Conservation (phyloP, 441 rosid genomes). For the Aleurites moluccanus region DNA sequence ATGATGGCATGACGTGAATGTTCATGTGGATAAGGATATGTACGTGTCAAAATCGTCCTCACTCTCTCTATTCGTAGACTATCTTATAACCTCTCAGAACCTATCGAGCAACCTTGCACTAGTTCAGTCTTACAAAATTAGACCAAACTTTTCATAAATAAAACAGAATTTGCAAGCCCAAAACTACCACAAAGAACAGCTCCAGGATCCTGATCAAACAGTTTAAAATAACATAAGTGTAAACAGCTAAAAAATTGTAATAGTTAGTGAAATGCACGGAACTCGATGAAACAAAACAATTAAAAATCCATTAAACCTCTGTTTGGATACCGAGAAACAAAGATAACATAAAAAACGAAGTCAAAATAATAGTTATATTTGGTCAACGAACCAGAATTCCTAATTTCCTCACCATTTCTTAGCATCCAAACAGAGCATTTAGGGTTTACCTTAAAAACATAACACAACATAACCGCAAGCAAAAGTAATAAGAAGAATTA, state of each 20-base stretch:
- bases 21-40: slow-evolving; percentile 96
- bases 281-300: not conserved
- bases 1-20: slow-evolving; percentile 97
- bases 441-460: slow-evolving; percentile 16
- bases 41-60: slow-evolving; percentile 78
- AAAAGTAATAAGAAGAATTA: not conserved
- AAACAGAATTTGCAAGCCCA: slow-evolving; percentile 28
- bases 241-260: not conserved
- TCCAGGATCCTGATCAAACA: slow-evolving; percentile 31
- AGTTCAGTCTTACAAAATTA: slow-evolving; percentile 11
- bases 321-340: not conserved
- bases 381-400: not conserved
- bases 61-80: slow-evolving; percentile 83
- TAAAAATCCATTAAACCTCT: not conserved
- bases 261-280: not conserved
- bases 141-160: slow-evolving; percentile 27
- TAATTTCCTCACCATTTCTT: not conserved
- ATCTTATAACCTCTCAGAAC: slow-evolving; percentile 58
- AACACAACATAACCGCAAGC: not conserved
- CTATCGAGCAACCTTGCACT: slow-evolving; percentile 40
- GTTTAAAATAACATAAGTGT: slow-evolving; percentile 6
- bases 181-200: slow-evolving; percentile 26
- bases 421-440: slow-evolving; percentile 7
- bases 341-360: not conserved
- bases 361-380: not conserved